Evolutionary conservation across 1,284 basidiomycete genomes (phyloP).

Genomic region (Sanghuangporus baumii): DNA sequence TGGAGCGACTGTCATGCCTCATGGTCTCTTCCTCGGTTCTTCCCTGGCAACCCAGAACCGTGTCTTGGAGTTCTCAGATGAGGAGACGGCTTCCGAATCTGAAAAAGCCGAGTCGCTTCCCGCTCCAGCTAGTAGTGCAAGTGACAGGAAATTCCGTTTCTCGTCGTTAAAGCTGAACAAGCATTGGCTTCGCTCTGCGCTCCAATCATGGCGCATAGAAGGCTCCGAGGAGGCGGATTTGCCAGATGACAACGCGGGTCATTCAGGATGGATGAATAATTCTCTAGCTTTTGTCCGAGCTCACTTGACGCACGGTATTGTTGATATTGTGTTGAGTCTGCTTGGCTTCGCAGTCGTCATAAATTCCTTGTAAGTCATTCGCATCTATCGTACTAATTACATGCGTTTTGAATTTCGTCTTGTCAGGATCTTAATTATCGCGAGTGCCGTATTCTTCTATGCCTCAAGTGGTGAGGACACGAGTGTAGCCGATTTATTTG

Average conservation of each 20-base stretch:
- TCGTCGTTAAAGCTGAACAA: background rate
- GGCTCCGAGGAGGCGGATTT: slow-evolving; percentile 22
- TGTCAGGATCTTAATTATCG: slow-evolving; percentile 61
- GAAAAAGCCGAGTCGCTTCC: slow-evolving; percentile 3
- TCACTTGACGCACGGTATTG: slow-evolving; percentile 74
- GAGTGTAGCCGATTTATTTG: slow-evolving; percentile 69
- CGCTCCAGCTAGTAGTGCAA: background rate
- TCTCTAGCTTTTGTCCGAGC: slow-evolving; percentile 61
- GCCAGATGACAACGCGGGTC: slow-evolving; percentile 28
- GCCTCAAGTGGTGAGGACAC: slow-evolving; percentile 30
- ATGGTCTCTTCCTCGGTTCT: slow-evolving; percentile 86
- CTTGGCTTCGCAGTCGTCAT: slow-evolving; percentile 83
- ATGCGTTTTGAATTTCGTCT: background rate
- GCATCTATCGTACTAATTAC: background rate
- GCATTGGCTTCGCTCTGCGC: background rate
- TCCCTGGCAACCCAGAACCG: slow-evolving; percentile 81
- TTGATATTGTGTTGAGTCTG: slow-evolving; percentile 60
- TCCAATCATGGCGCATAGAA: background rate
- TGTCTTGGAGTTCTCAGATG: slow-evolving; percentile 26
- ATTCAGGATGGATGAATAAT: slow-evolving; percentile 61
- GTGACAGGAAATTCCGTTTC: background rate
- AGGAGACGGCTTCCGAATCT: background rate
- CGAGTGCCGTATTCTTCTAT: slow-evolving; percentile 72
- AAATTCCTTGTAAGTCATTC: slow-evolving; percentile 60
- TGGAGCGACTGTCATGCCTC: slow-evolving; percentile 87